These are phyloP conservation scores for Sarocladiaceae sp. DNA, from an alignment of 2,329 filamentous ascomycete genomes.

Conservation along the genomic window DNA sequence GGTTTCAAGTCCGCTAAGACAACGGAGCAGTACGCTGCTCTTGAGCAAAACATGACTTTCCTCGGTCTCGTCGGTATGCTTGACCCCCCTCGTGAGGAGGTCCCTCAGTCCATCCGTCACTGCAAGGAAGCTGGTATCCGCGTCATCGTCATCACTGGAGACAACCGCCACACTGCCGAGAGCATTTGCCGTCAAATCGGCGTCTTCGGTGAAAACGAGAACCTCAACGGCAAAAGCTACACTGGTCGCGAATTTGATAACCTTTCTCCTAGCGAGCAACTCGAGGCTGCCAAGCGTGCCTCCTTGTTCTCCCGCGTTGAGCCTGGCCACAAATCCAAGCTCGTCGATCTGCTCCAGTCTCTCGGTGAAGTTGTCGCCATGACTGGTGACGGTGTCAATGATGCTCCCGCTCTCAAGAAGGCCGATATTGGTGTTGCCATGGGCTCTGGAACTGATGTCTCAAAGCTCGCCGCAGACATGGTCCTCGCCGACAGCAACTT, in stretches of 20 bases:
- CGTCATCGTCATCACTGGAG: conserved; percentile 95
- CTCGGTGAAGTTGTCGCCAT: conserved; percentile 94
- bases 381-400: conserved; percentile 98
- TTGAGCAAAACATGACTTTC: conserved; percentile 93
- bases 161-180: conserved; percentile 96
- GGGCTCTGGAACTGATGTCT: conserved; percentile 96
- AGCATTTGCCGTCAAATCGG: conserved; percentile 97
- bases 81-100: conserved; percentile 91
- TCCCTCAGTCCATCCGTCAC: conserved; percentile 77
- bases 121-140: conserved; percentile 93
- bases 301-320: conserved; percentile 96
- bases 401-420: conserved; percentile 96
- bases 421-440: conserved; percentile 98
- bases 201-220: conserved; percentile 77
- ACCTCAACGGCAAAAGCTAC: conserved; percentile 87
- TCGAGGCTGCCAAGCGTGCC: conserved; percentile 78
- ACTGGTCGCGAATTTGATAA: conserved; percentile 94
- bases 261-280: conserved; percentile 71
- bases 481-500: conserved; percentile 98
- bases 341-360: conserved; percentile 93
- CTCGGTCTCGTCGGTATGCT: conserved; percentile 94
- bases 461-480: conserved; percentile 97
- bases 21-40: conserved; percentile 74
- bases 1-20: conserved; percentile 73
- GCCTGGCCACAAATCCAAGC: conserved; percentile 92